Evolutionary conservation across 1,139 yeast species (phyloP), one percentile per base, ranked within the genome.

Genomic region (Pichia sp.): DNA sequence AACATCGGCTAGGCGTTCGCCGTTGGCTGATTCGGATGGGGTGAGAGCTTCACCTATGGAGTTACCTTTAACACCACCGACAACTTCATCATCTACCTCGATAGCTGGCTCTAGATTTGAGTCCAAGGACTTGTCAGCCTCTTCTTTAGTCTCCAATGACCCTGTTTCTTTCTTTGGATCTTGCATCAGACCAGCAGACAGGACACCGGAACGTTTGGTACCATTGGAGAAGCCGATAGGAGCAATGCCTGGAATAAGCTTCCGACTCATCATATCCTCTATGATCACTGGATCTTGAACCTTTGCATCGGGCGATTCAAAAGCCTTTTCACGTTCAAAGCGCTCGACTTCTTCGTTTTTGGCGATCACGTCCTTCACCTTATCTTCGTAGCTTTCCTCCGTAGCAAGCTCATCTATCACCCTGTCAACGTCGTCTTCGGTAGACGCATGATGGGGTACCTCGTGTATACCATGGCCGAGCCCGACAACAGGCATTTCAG

Each of bases 341-440:
- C 47, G 50, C 48, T 65, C 68, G 10, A 59, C 5, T 47, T 59
- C 49, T 51, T 64, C 68, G 51, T 62, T 64, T 13, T 53, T 32
- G 8, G 49, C 58, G 59, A 66, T 63, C 42, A 66, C 64, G 41
- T 61, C 59, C 48, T 59, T 59, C 36, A 60, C 49, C 29, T 63
- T 59, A 53, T 65, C 62, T 47, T 60, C 62, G 57, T 67, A 63
- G 26, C 65, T 54, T 41, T 63, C 65, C 49, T 66, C 69, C 42
- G 62, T 57, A 47, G 61, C 71, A 48, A 69, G 52, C 45, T 64
- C 63, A 19, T 52, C 59, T 30, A 59, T 46, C 30, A 62, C 59
- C 16, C 59, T 59, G 19, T 56, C 59, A 26, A 45, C 19, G n/a
- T 49, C 50, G 29, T 49, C 47, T 30, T 48, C 45, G 13, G 8